Evolutionary conservation across 1,284 basidiomycete genomes (phyloP), one percentile per base, ranked within the genome.

Genomic region (Leucoagaricus sp.): DNA sequence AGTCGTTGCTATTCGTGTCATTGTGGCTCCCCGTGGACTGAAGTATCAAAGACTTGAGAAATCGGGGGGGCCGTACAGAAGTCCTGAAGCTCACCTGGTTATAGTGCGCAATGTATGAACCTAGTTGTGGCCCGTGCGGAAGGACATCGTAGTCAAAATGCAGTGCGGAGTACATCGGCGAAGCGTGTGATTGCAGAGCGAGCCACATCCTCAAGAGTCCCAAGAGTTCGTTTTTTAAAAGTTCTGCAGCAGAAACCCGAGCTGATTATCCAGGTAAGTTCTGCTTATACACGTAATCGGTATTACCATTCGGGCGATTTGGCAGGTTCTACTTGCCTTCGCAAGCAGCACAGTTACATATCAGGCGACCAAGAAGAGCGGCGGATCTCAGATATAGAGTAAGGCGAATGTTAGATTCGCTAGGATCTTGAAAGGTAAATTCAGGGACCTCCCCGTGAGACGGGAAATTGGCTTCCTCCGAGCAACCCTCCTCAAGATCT

Each of bases 351-450:
- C 28, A 47, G 15, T 26, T 49, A 55, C 45, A 42, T 49, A 23
- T 33, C 26, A 33, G 44, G 44, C 33, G 23, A n/a, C 38, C 26
- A 45, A 42, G 48, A 21, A 15, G 53, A 48, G 45, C 38, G 45
- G 49, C 49, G 13, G 55, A 47, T 57, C 49, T 23, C 34, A 46
- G 28, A 51, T 40, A 29, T 38, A 46, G 25, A 49, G 28, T 31
- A 17, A 33, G 34, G 29, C n/a, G 8, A 47, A 29, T 25, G 23
- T 28, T 25, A 57, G 55, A 57, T 52, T 41, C 42, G 28, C 49
- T 26, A 26, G 49, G 55, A 57, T 57, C 49, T 57, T 46, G 42
- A 23, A 25, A 51, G 53, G 49, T 47, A 57, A 57, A 57, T 57
- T 57, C 49, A 57, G 55, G 55, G 49, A 44, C 23, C 40, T 23